Base-by-base conservation (phyloP, 192 early-diverging fungal species). In the Coemansia pectinata region DNA sequence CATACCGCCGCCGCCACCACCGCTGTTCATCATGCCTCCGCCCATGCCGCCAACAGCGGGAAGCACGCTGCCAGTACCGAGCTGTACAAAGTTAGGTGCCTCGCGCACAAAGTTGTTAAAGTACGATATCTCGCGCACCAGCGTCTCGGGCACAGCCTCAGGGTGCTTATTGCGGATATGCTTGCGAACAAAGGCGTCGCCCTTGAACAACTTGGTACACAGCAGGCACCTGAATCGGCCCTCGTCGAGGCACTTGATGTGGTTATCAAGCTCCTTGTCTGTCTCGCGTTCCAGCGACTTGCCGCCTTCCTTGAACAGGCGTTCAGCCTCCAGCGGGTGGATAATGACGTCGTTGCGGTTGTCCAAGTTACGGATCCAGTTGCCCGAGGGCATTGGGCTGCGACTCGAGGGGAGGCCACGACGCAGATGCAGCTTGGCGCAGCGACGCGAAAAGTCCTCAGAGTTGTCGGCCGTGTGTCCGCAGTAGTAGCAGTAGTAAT, bases 401-500 rank as follows among this genome's bases (percentile, higher is more conserved):
- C 76, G 72, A 58, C 63, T 65, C 9, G 60, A 19, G 5, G 66
- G 60, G 67, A 83, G 57, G 11, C 63, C 72, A 4, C 71, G 87
- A 8, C 85, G 87, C 55, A 84, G 78, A 62, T 91, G 90, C 50
- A 81, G 77, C 44, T 88, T 73, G 27, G 85, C 80, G 63, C 93
- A 93, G 63, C 91, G 90, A 66, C 95, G 90, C 44, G 73, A 66
- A 80, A 95, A 91, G 82, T 97, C 95, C 76, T 99, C 95, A 5
- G 87, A 69, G 70, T 85, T 90, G 65, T 92, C 90, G 52, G 90
- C 89, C 33, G 95, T 93, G 61, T 89, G 78, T 12, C 91, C 94
- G 67, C 91, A 94, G 87, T 99, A 99, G 86, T 97, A 98, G 87
- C 96, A 96, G 73, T 93, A 99, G 63, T 91, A 86, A 85, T 98